Evolutionary conservation across 768 basidiomycete genomes (phyloP), one percentile per base, ranked within the genome.

Genomic region (Strobilomyces echinocephalus): DNA sequence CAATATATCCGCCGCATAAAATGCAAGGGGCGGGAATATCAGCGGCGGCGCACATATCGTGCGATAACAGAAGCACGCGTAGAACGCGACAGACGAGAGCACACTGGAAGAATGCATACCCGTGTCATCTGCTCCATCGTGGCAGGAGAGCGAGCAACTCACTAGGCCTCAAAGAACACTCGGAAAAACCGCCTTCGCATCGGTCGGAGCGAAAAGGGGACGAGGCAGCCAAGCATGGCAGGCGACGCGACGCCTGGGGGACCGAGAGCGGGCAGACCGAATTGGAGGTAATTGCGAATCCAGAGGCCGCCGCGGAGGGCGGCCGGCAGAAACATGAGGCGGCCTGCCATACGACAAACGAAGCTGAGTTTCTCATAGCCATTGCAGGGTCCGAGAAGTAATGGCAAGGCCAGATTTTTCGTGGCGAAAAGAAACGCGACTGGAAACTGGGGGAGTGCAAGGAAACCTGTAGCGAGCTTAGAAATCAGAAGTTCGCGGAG

Each of bases 11-110:
- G 86, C 75, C 1, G 81, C 85, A 61, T 91, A 94, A 48, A 94
- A 81, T 0, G 85, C 88, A 16, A 91, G 69, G 1, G 90, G 84
- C 1, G 88, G 83, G 71, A 79, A 87, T 57, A 94, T 86, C 90
- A 91, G 95, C 1, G 91, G 90, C 0, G 76, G 49, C 7, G 89
- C 86, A 57, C 87, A 94, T 2, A 78, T 73, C 0, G 93, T 90
- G 62, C 95, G 94, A 63, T 91, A 89, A 63, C 89, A 90, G 21
- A 93, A 69, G 14, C 84, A 84, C 16, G 92, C 76, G 59, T 83
- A 76, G 63, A 85, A 84, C 1, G 76, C 76, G 15, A 80, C 74
- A 43, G 76, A 79, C 5, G 74, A 73, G 53, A 81, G 60, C 26
- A 83, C 70, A 44, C 80, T 83, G 11, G n/a, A 33, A 12, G 11